These are phyloP conservation scores for Backusella australiensis DNA, from an alignment of 192 early-diverging fungal species.

Conservation along the genomic window DNA sequence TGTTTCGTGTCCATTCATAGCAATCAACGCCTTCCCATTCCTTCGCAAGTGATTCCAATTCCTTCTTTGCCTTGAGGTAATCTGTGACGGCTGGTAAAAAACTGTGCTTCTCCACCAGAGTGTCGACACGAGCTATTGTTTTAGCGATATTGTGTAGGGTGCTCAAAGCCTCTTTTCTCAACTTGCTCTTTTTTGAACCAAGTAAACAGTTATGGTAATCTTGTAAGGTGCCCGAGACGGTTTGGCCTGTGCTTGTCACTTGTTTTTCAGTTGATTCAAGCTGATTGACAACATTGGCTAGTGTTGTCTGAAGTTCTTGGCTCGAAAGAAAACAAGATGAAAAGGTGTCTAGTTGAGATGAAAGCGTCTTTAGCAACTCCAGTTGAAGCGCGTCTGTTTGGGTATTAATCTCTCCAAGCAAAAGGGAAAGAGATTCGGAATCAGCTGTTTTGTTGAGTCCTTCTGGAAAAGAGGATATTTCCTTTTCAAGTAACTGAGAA, in stretches of 20 bases:
- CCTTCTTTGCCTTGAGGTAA: background rate
- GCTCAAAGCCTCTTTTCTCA: background rate
- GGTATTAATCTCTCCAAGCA: background rate
- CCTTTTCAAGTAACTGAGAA: background rate
- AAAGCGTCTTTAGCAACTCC: conserved; percentile 1
- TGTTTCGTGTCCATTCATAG: background rate
- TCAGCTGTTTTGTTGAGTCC: background rate
- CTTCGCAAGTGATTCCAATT: background rate
- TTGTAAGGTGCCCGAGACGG: background rate
- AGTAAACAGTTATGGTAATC: background rate
- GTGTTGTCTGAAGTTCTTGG: background rate
- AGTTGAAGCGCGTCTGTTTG: conserved; percentile 14
- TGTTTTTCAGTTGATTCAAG: background rate
- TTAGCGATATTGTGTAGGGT: background rate
- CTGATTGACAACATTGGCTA: background rate
- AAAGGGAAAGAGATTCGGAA: conserved; percentile 2
- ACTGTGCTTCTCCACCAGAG: background rate
- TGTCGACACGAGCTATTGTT: background rate
- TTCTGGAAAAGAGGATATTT: background rate
- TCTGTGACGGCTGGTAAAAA: background rate
- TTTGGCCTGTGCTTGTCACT: background rate
- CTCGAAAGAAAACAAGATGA: conserved; percentile 1
- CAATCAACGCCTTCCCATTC: background rate
- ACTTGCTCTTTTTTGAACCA: background rate
- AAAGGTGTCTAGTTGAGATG: conserved; percentile 3